Conservation (phyloP, 352 stramenopile species). For the Halophytophthora polymorphica region DNA sequence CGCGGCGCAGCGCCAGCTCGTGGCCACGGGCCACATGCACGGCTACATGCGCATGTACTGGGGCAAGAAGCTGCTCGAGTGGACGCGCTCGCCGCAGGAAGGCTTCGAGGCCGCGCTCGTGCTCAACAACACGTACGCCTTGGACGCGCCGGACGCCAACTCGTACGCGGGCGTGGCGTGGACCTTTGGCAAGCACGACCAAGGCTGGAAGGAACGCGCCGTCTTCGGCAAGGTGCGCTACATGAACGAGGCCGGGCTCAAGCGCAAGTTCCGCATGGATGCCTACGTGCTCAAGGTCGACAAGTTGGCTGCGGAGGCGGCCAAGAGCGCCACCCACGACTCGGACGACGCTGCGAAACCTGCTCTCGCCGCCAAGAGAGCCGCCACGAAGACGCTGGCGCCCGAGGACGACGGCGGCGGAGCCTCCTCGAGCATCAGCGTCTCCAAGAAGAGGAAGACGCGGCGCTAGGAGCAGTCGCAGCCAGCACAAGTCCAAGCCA, state of each 20-base stretch:
- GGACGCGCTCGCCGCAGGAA: slow-evolving; percentile 89
- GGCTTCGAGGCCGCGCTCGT: slow-evolving; percentile 92
- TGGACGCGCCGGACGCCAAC: slow-evolving; percentile 97
- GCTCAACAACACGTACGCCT: slow-evolving; percentile 98
- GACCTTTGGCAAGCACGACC: slow-evolving; percentile 95
- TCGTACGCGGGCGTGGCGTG: slow-evolving; percentile 83
- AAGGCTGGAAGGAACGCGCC: slow-evolving; percentile 93
- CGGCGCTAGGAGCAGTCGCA: too few species aligned
- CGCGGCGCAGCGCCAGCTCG: slow-evolving; percentile 95
- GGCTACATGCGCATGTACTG: slow-evolving; percentile 98
- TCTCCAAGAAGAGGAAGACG: too few species aligned
- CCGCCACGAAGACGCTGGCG: slow-evolving; percentile 3
- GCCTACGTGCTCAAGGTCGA: slow-evolving; percentile 68
- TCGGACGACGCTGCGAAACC: background rate
- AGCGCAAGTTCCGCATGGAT: slow-evolving; percentile 97
- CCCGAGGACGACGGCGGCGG: slow-evolving; percentile 1
- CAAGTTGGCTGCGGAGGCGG: slow-evolving; percentile 20
- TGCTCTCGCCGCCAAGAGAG: slow-evolving; percentile 2
- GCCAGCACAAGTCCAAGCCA: too few species aligned
- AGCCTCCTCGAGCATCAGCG: too few species aligned
- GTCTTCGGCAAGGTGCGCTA: slow-evolving; percentile 99
- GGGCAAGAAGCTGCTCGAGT: slow-evolving; percentile 99
- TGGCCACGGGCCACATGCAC: slow-evolving; percentile 92
- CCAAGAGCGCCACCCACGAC: slow-evolving; percentile 3
- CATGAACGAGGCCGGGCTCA: slow-evolving; percentile 98